Percentiles rank a stretch among this genome's conserved stretches.
Conservation (phyloP, 2,329 filamentous ascomycete species). For the Aschersonia sp. region DNA sequence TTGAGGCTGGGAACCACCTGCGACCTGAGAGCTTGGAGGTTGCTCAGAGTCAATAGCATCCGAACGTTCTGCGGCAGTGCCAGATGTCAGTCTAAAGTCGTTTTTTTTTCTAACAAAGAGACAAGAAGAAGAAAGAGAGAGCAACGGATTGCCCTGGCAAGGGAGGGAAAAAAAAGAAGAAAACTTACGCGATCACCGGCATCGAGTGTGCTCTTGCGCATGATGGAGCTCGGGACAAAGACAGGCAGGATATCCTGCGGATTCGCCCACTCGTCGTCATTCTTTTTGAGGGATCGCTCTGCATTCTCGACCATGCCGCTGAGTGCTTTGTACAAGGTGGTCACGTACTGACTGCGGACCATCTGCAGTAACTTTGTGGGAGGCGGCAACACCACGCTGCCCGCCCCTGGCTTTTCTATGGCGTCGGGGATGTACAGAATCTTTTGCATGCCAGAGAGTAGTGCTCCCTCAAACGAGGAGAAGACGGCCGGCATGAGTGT, state of each 20-base stretch:
- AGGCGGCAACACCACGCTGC: slow-evolving; percentile 71
- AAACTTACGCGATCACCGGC: slow-evolving; percentile 39
- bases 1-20: slow-evolving; percentile 81
- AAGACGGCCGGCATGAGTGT: slow-evolving; percentile 86
- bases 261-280: slow-evolving; percentile 46
- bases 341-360: slow-evolving; percentile 84
- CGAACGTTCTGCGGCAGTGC: slow-evolving; percentile 55
- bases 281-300: slow-evolving; percentile 53
- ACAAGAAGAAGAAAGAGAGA: not conserved
- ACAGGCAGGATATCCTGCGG: slow-evolving; percentile 27
- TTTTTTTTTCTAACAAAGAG: not conserved
- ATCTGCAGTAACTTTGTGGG: slow-evolving; percentile 78
- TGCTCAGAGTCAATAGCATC: slow-evolving; percentile 86
- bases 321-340: slow-evolving; percentile 82
- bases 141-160: too few species aligned
- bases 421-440: slow-evolving; percentile 88
- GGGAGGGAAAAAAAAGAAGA: not conserved
- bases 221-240: slow-evolving; percentile 8
- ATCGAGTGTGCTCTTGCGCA: slow-evolving; percentile 34
- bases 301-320: slow-evolving; percentile 97
- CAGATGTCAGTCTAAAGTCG: slow-evolving; percentile 5
- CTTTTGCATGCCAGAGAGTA: slow-evolving; percentile 82
- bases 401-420: slow-evolving; percentile 55
- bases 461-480: slow-evolving; percentile 65
- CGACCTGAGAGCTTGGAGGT: slow-evolving; percentile 68